Base-by-base conservation (phyloP, 768 basidiomycete genomes). In the Scleroderma bovista region DNA sequence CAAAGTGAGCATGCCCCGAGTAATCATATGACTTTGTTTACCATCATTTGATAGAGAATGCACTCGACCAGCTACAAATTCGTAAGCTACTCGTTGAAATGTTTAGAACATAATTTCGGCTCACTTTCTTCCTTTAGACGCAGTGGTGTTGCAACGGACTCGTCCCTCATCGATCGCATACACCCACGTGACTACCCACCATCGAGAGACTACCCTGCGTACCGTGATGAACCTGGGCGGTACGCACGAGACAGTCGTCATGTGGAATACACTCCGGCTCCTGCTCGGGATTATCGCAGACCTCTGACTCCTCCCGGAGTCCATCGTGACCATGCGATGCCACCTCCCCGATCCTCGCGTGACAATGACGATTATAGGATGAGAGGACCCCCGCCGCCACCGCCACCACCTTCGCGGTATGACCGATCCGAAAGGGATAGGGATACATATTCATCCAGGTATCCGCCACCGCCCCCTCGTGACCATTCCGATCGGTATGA, bases 291-390 rank as follows among this genome's bases (percentile, higher is more conserved):
- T 50, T 75, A 77, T 50, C 74, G 86, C 43, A 71, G 84, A 50
- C 80, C 82, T 49, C 70, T 73, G 13, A 80, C 78, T 11, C 71
- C 86, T 45, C 77, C 84, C 15, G 75, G 85, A 56, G 87, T 86
- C 11, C 80, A 79, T 59, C 74, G 84, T 34, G 87, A 88, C 51
- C 82, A 84, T 65, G 73, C 75, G 53, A 69, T n/a, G 43, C 72
- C 75, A 31, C 68, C 76, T 51, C 68, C 75, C 52, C 67, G 72
- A 55, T 58, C 73, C 52, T 69, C 72, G 56, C 78, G 83, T 51
- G 86, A 90, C 43, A 75, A 80, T 57, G 86, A 91, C 56, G 88
- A 90, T 44, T 83, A 81, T 56, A 75, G 83, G 59, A 58, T 65
- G 58, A 75, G 84, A 41, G 84, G 77, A 49, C 65, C 74, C 48